Conservation (phyloP, 192 early-diverging fungal species). For the Backusella macrospora region DNA sequence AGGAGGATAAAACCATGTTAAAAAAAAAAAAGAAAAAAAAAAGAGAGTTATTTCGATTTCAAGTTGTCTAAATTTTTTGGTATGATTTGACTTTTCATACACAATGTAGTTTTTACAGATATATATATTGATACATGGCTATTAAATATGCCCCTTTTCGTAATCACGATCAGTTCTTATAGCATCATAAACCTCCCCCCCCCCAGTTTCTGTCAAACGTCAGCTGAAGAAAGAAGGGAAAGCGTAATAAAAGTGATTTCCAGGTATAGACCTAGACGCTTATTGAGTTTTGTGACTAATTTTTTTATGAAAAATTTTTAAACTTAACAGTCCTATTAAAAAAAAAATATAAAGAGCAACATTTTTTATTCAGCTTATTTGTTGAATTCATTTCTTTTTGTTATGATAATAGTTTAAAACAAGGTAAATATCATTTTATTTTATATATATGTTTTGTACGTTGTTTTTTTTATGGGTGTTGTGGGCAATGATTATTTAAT, state of each 20-base stretch:
- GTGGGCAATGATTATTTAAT: conserved; percentile 5
- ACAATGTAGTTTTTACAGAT: too few species aligned
- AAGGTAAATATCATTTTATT: not conserved
- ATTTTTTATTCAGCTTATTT: not conserved
- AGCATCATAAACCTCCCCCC: not conserved
- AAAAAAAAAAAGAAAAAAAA: too few species aligned
- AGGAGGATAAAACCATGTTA: too few species aligned
- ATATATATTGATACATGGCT: too few species aligned
- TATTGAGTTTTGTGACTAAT: not conserved
- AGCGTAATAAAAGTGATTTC: not conserved
- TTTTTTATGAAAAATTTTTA: not conserved
- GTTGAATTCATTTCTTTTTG: not conserved
- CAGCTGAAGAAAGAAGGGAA: not conserved
- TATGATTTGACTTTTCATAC: too few species aligned
- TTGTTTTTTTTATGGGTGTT: not conserved
- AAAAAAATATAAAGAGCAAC: not conserved
- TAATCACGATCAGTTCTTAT: too few species aligned
- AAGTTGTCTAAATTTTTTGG: too few species aligned
- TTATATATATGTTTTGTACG: not conserved
- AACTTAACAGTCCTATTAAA: not conserved
- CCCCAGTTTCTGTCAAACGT: not conserved
- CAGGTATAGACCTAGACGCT: not conserved
- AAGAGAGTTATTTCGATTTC: too few species aligned
- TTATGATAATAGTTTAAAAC: not conserved
- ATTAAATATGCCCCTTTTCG: too few species aligned